phyloP scores from a whole-genome alignment of 345 rosid genomes.

The Moringa oleifera region DNA sequence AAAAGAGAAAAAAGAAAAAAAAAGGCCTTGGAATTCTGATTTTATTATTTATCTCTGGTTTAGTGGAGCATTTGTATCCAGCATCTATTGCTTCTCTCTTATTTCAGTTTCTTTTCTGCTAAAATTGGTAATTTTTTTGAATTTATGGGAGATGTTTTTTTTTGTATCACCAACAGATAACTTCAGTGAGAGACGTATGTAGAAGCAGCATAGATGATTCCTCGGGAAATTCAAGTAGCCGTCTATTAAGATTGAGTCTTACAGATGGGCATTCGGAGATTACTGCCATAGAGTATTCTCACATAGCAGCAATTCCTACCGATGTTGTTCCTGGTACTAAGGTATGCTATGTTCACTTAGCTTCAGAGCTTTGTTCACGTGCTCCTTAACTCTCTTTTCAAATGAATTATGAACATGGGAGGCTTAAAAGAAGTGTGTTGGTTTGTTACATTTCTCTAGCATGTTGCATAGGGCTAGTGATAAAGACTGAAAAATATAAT shows the following conservation, averaged over 20 bases:
- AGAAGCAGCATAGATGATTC: conserved; percentile 54
- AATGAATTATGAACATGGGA: not conserved
- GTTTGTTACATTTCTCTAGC: no score
- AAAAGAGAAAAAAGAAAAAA: no score
- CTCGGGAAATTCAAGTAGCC: conserved; percentile 43
- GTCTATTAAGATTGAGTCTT: conserved; percentile 52
- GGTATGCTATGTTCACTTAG: conserved; percentile 34
- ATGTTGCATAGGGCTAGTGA: not conserved
- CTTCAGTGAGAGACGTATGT: conserved; percentile 65
- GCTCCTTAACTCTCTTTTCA: no score
- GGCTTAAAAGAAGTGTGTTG: not conserved
- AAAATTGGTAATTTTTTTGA: no score
- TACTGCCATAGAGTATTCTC: conserved; percentile 66
- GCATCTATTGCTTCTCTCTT: not conserved
- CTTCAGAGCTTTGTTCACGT: not conserved
- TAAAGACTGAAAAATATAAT: not conserved
- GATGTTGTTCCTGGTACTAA: conserved; percentile 82
- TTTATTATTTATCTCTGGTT: no score
- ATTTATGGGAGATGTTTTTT: not conserved
- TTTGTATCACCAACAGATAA: conserved; percentile 56
- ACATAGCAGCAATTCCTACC: conserved; percentile 40
- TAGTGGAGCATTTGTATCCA: not conserved
- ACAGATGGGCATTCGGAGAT: conserved; percentile 76
- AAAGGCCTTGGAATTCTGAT: no score
- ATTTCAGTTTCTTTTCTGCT: not conserved